Evolutionary conservation across 768 basidiomycete genomes (phyloP), one percentile per base, ranked within the genome.

Genomic region (Tricholoma bakamatsutake): DNA sequence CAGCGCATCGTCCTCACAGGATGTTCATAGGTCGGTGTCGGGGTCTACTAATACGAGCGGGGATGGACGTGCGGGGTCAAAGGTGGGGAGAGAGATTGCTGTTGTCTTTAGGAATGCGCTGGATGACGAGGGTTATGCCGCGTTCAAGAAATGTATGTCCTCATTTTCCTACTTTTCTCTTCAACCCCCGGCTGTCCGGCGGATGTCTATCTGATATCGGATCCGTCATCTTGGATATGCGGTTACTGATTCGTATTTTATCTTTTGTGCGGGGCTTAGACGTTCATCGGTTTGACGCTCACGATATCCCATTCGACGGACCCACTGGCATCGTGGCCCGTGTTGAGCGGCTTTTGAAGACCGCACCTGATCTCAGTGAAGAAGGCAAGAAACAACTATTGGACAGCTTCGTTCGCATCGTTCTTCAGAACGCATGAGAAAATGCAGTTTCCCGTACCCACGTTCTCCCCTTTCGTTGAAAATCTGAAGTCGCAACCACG

Each of bases 251-350:
- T 56, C 50, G 51, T 53, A 52, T 63, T 48, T 48, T 37, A 12
- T 31, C n/a, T n/a, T 54, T 60, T 31, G 24, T 30, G 40, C 31
- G 15, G 45, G 50, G 56, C 45, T 6, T 58, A 90, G 88, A 87
- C 70, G 84, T 90, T 13, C 82, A 83, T 65, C 81, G 81, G 57
- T 90, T 86, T 63, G 88, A 90, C 66, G 84, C 83, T 17, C 80
- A 85, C 58, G 75, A 81, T 42, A 90, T 91, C 47, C 84, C 87
- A 3, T 82, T 90, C 50, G 86, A 90, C 56, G 88, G 88, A 13
- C 81, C 87, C 10, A 76, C 73, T 31, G 89, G 89, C 18, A 82
- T 91, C 40, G 73, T 89, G n/a, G 64, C 75, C 27, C 81, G 79
- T 42, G 83, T 88, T 5, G 81, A 83, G 62, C 75, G 76, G 45